phyloP scores from a whole-genome alignment of 192 early-diverging fungal species.

The Umbelopsis vinacea region DNA sequence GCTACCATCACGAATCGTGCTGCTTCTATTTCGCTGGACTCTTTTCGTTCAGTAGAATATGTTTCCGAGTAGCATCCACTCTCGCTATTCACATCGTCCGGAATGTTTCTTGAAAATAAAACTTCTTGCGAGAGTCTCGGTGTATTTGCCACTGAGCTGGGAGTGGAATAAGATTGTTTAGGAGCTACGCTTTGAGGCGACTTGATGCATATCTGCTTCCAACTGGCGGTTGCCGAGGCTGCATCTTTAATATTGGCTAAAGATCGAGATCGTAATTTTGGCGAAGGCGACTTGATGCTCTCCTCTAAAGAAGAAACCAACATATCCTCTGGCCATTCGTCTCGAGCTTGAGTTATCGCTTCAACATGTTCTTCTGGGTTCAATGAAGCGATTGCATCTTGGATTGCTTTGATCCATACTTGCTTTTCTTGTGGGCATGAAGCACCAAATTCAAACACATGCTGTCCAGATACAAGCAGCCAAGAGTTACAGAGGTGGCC shows the following conservation, averaged over 20 bases:
- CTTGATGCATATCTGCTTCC: not conserved
- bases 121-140: conserved; percentile 4
- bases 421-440: conserved; percentile 56
- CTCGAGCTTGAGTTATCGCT: not conserved
- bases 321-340: conserved; percentile 26
- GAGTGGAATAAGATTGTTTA: conserved; percentile 7
- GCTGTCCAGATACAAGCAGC: conserved; percentile 25
- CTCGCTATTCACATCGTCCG: not conserved
- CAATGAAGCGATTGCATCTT: conserved; percentile 44
- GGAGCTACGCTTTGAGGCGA: not conserved
- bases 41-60: not conserved
- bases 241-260: conserved; percentile 23
- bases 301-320: conserved; percentile 29
- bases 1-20: not conserved
- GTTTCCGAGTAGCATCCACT: not conserved
- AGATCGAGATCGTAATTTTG: conserved; percentile 25
- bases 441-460: conserved; percentile 63
- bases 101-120: not conserved
- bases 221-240: not conserved
- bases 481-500: conserved; percentile 10
- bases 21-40: not conserved
- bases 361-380: not conserved
- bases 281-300: not conserved
- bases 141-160: conserved; percentile 7
- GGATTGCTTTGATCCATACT: conserved; percentile 56